Base-by-base conservation (phyloP, 495 filamentous ascomycete species). In the Penicillium paradoxum region DNA sequence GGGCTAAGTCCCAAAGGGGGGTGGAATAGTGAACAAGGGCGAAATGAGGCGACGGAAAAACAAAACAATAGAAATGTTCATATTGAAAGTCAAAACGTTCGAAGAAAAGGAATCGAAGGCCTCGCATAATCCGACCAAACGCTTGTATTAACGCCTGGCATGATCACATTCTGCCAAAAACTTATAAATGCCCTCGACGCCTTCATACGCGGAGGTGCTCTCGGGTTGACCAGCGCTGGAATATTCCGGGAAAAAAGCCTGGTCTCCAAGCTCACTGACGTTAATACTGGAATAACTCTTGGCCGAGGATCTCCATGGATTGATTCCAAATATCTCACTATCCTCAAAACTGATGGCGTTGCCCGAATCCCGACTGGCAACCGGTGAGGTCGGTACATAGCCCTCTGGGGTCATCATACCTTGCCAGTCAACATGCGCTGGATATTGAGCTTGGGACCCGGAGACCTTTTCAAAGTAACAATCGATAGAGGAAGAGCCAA, bases 121-220 rank as follows among this genome's bases (percentile, higher is more conserved):
- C 8, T 49, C 51, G n/a, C 54, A 17, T 15, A 22, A 19, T 42
- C 6, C 30, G 7, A 43, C 11, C 22, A 37, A 19, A 1, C 29
- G 13, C 11, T 19, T 11, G 18, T 2, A 46, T 58, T 36, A 62
- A 39, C 57, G 64, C 38, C 62, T 65, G 29, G 83, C 79, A 15
- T 74, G 73, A 66, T 96, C 89, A 63, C 91, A 93, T 57, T 95
- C 87, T 64, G 88, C 88, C 42, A 97, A 60, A 66, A 96, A 97
- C 36, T 80, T 80, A 66, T 91, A 89, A 17, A 97, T 90, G 0
- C 91, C 92, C 58, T 95, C 86, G 14, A 89, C 67, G 7, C 89
- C 89, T 55, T 92, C 88, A 61, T 87, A 91, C 32, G 85, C 83
- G 56, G 76, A 70, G 5, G 63, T 70, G 29, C 48, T 75, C 53